Evolutionary conservation across 164 flowering plant genomes (phyloP).

Genomic region (Vitis rotundifolia): DNA sequence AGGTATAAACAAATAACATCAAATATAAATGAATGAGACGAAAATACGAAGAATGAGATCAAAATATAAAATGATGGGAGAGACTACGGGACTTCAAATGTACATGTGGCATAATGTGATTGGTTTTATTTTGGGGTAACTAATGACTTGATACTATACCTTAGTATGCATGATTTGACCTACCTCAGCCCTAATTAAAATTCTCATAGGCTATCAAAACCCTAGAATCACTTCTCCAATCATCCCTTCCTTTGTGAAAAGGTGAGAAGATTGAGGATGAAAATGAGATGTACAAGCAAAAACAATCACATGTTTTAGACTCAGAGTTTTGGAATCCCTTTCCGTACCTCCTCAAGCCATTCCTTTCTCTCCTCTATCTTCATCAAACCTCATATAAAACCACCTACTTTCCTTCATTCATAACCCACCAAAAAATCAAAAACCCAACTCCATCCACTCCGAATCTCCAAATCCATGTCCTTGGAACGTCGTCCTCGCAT

Average conservation of each 20-base stretch:
- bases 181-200: no score
- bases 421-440: not conserved
- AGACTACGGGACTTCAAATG: no score
- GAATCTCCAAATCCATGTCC: slow-evolving; percentile 18
- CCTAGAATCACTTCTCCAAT: slow-evolving; percentile 4
- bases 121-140: no score
- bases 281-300: not conserved
- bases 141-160: no score
- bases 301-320: not conserved
- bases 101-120: no score
- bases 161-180: not conserved
- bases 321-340: slow-evolving; percentile 4
- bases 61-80: no score
- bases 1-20: no score
- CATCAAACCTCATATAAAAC: slow-evolving; percentile 12
- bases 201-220: not conserved
- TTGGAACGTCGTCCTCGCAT: slow-evolving; percentile 27
- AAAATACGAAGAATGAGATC: no score
- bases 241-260: slow-evolving; percentile 21
- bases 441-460: not conserved
- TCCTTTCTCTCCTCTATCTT: slow-evolving; percentile 12
- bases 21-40: no score
- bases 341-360: slow-evolving; percentile 22
- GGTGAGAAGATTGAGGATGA: not conserved
- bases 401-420: not conserved